Evolutionary conservation across 106 monocot species (phyloP).

Genomic region (Dioscorea zingiberensis): DNA sequence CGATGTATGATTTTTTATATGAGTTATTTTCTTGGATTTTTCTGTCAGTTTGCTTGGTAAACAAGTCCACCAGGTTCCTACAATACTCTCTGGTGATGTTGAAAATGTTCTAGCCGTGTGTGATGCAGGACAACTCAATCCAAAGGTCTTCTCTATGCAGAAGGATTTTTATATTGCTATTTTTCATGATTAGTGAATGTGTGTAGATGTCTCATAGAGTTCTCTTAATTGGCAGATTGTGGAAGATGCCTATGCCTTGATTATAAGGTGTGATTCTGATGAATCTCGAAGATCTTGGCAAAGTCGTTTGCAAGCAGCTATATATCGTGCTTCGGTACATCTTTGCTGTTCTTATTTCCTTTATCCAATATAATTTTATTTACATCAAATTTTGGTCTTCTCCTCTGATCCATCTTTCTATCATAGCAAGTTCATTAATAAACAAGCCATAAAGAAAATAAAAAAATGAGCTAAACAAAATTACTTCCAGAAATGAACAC

Average conservation of each 20-base stretch:
- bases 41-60: constrained; percentile 80
- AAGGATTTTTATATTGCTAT: neutral
- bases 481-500: too few species aligned
- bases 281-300: constrained; percentile 72
- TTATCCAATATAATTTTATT: neutral
- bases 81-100: constrained; percentile 42
- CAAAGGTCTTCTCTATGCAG: constrained; percentile 44
- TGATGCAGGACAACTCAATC: constrained; percentile 61
- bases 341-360: constrained; percentile 5
- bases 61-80: constrained; percentile 74
- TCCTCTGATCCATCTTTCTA: too few species aligned
- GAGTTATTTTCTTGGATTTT: neutral
- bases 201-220: neutral
- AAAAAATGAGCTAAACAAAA: too few species aligned
- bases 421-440: too few species aligned
- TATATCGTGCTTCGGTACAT: constrained; percentile 92
- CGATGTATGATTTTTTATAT: too few species aligned
- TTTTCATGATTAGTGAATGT: neutral
- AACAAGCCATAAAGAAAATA: too few species aligned
- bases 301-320: constrained; percentile 78
- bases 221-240: constrained; percentile 47
- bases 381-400: neutral
- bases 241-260: constrained; percentile 77
- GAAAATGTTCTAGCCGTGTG: constrained; percentile 69
- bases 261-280: constrained; percentile 60